Conservation (phyloP, 2,329 filamentous ascomycete species). For the Mycogone perniciosa region DNA sequence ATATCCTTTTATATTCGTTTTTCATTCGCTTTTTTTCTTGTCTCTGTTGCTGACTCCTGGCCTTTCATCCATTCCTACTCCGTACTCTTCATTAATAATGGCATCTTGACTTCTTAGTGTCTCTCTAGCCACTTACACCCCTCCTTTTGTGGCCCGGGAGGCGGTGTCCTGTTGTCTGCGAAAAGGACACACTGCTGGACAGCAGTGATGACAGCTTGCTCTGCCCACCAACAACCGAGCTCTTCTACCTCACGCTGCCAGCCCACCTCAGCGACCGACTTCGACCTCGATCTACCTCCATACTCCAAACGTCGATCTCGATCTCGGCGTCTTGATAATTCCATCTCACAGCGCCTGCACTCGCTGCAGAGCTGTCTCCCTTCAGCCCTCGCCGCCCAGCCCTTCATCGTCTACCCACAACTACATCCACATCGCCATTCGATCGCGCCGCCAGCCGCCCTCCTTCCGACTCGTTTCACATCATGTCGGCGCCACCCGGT, state of each 20-base stretch:
- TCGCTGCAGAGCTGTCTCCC: conserved; percentile 9
- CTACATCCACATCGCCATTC: conserved; percentile 9
- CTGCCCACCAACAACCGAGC: conserved; percentile 8
- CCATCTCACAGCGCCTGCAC: conserved; percentile 8
- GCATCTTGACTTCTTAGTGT: not conserved
- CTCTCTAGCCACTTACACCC: conserved; percentile 10
- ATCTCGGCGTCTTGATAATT: not conserved
- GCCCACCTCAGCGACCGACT: conserved; percentile 10
- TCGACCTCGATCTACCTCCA: conserved; percentile 2
- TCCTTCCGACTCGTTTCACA: conserved; percentile 22
- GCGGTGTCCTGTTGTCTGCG: conserved; percentile 12
- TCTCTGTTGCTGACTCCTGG: not conserved
- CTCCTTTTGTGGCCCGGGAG: conserved; percentile 8
- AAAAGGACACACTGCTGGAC: conserved; percentile 12
- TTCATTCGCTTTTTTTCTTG: not conserved
- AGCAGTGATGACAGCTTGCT: conserved; percentile 9
- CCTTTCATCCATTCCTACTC: not conserved
- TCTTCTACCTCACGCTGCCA: conserved; percentile 9
- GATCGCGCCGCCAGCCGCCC: conserved; percentile 19
- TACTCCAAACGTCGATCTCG: conserved; percentile 3
- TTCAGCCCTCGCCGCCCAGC: conserved; percentile 1
- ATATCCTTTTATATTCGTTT: too few species aligned
- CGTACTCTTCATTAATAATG: not conserved
- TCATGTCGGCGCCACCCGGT: conserved; percentile 53
- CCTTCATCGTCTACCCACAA: conserved; percentile 1